Percentiles rank a stretch among this genome's conserved stretches.
Evolutionary conservation across 169 alveolate genomes (phyloP).

Genomic region (Eimeria falciformis): DNA sequence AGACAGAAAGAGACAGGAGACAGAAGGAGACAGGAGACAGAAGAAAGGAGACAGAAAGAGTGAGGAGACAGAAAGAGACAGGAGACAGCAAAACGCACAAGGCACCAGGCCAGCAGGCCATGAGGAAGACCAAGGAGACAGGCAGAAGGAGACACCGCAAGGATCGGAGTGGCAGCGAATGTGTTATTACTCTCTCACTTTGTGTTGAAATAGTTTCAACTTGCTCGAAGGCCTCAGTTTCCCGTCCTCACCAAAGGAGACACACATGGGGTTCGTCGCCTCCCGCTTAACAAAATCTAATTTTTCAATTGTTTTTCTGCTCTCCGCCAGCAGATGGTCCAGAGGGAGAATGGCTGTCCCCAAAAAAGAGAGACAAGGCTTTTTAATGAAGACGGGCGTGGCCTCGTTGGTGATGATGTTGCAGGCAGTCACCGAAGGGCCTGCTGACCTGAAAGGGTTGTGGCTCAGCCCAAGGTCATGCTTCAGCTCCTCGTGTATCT

Average conservation of each 20-base stretch:
- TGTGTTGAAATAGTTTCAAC: not conserved
- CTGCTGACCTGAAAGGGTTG: conserved; percentile 35
- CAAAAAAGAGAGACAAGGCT: not conserved
- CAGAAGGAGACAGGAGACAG: not conserved
- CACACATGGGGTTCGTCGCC: not conserved
- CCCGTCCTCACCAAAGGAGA: not conserved
- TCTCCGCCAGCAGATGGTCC: not conserved
- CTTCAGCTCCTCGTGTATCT: not conserved
- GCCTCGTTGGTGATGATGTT: conserved; percentile 9
- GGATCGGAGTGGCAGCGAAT: not conserved
- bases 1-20: not conserved
- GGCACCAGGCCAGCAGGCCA: not conserved
- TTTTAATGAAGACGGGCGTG: not conserved
- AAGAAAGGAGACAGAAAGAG: not conserved
- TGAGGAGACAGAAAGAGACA: not conserved
- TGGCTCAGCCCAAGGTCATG: not conserved
- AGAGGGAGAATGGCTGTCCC: not conserved
- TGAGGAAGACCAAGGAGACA: conserved; percentile 1
- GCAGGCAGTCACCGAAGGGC: not conserved
- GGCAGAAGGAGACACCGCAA: not conserved
- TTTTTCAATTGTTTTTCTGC: not conserved
- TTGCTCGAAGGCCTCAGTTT: not conserved
- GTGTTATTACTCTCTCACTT: not conserved
- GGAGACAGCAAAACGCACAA: not conserved
- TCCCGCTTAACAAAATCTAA: not conserved